Conservation (phyloP, 495 filamentous ascomycete genomes). For the Penicillium soppii region DNA sequence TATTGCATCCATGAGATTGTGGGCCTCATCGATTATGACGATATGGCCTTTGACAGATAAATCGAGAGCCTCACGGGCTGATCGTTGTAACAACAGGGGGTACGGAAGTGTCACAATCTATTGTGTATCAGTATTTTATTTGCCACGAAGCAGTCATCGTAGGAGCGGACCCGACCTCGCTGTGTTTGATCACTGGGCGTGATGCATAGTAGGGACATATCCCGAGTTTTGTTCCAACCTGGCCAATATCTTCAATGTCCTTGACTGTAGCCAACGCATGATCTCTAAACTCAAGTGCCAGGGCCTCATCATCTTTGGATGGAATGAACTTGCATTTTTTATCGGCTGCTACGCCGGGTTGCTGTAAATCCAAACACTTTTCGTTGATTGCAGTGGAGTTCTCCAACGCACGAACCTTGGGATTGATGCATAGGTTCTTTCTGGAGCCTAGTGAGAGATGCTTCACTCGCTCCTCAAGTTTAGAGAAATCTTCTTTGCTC, state of each 20-base stretch:
- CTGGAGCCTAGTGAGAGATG: constrained; percentile 87
- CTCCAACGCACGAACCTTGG: constrained; percentile 67
- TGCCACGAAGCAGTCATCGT: not conserved
- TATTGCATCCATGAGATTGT: constrained; percentile 96
- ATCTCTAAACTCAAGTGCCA: constrained; percentile 83
- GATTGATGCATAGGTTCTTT: constrained; percentile 92
- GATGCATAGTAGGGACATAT: constrained; percentile 98
- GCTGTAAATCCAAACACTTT: constrained; percentile 87
- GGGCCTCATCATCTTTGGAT: constrained; percentile 66
- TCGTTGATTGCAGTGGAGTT: constrained; percentile 89
- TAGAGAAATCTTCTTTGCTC: constrained; percentile 23
- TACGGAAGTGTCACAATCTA: constrained; percentile 94
- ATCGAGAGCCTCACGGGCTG: constrained; percentile 82
- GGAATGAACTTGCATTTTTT: constrained; percentile 79
- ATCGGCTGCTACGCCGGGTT: constrained; percentile 63
- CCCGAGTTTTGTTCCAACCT: constrained; percentile 72
- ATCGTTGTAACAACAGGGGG: constrained; percentile 83
- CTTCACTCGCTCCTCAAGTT: constrained; percentile 66
- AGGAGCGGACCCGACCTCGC: constrained; percentile 54
- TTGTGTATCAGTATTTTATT: not conserved
- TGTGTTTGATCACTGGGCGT: constrained; percentile 73
- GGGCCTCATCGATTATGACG: constrained; percentile 93
- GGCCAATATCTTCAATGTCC: constrained; percentile 89
- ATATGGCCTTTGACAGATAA: constrained; percentile 85
- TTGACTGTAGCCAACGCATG: constrained; percentile 78